These are phyloP conservation scores for Elsinoe ampelina DNA, from an alignment of 2,329 filamentous ascomycete genomes.

Conservation along the genomic window DNA sequence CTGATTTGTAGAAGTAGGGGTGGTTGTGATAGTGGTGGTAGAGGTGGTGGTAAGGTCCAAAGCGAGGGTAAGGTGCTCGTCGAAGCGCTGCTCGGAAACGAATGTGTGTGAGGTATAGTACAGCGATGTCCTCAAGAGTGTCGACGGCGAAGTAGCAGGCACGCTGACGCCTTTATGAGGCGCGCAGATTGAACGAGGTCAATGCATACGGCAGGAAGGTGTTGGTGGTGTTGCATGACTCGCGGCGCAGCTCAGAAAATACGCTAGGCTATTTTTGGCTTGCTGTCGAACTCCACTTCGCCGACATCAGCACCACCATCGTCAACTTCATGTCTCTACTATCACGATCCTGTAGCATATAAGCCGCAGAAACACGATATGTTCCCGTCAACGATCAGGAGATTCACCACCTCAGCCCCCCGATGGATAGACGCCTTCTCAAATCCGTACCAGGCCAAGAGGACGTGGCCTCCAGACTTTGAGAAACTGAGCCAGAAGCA, in stretches of 20 bases:
- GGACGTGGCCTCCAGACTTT: slow-evolving; percentile 72
- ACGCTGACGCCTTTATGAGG: not conserved
- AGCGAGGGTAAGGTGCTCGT: no score
- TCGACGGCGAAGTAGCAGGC: not conserved
- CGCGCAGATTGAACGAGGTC: not conserved
- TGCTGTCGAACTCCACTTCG: no score
- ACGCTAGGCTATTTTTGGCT: not conserved
- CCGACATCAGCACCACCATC: not conserved
- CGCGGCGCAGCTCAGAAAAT: not conserved
- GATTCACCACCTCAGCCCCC: slow-evolving; percentile 23
- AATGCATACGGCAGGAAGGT: not conserved
- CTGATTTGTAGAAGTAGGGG: no score
- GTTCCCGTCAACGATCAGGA: slow-evolving; percentile 40
- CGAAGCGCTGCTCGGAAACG: no score
- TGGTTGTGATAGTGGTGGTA: no score
- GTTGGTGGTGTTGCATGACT: not conserved
- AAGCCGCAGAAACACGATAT: not conserved
- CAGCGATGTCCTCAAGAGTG: no score
- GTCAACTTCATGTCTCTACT: not conserved
- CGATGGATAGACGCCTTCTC: slow-evolving; percentile 36
- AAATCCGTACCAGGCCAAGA: slow-evolving; percentile 57
- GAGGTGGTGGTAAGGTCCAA: no score
- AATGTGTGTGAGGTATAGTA: no score
- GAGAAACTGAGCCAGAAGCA: slow-evolving; percentile 58
- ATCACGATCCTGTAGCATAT: not conserved